These are phyloP conservation scores for Botrytis byssoidea DNA, from an alignment of 2,329 filamentous ascomycete species.

Conservation along the genomic window DNA sequence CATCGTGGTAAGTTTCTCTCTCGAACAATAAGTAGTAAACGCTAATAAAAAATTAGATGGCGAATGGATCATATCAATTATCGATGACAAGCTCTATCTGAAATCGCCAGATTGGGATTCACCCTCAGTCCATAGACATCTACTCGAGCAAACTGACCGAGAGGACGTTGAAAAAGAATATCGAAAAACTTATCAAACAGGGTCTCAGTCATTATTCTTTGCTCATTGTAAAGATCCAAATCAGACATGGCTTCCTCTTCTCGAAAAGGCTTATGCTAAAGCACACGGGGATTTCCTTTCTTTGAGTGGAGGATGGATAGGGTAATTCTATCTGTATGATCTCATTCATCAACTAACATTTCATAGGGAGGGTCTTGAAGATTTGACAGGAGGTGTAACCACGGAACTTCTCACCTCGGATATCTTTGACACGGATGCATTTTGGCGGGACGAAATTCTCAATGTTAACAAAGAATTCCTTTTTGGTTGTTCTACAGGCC, in stretches of 20 bases:
- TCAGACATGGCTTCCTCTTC: slow-evolving; percentile 77
- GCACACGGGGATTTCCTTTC: slow-evolving; percentile 77
- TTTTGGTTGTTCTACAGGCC: slow-evolving; percentile 67
- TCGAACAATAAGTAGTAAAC: background rate
- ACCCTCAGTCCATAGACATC: slow-evolving; percentile 68
- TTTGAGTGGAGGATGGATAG: slow-evolving; percentile 67
- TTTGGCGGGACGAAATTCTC: slow-evolving; percentile 80
- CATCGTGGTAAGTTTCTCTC: slow-evolving; percentile 50
- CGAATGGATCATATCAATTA: slow-evolving; percentile 87
- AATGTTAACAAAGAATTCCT: slow-evolving; percentile 79
- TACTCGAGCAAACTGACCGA: slow-evolving; percentile 73
- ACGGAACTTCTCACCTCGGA: slow-evolving; percentile 69
- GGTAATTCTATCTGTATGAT: slow-evolving; percentile 30
- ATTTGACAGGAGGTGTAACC: slow-evolving; percentile 67
- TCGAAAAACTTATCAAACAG: slow-evolving; percentile 47
- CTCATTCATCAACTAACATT: slow-evolving; percentile 18
- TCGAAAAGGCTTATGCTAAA: slow-evolving; percentile 84
- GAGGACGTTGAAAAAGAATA: slow-evolving; percentile 71
- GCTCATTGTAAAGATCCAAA: slow-evolving; percentile 72
- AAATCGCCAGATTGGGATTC: slow-evolving; percentile 81
- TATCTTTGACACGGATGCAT: slow-evolving; percentile 74
- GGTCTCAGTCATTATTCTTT: slow-evolving; percentile 75
- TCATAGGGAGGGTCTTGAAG: slow-evolving; percentile 50
- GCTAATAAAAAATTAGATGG: slow-evolving; percentile 53
- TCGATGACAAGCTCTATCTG: slow-evolving; percentile 87